Evolutionary conservation across 106 monocot genomes (phyloP).

Genomic region (Agapanthus africanus): DNA sequence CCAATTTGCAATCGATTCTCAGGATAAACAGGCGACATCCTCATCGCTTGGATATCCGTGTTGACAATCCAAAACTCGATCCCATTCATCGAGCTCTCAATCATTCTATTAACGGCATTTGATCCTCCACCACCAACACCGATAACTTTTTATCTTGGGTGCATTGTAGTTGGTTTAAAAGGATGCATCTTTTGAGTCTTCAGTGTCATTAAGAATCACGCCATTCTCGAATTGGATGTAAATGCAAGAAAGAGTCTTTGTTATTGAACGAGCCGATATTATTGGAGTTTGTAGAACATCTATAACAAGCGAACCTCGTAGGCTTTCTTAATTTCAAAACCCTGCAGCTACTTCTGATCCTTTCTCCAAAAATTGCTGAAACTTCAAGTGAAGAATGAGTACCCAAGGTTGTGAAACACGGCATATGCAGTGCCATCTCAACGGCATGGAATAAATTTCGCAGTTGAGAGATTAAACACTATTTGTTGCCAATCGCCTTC

Average conservation of each 20-base stretch:
- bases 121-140: slow-evolving; percentile 98
- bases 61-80: slow-evolving; percentile 99
- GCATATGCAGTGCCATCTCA: slow-evolving; percentile 2
- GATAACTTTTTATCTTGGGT: slow-evolving; percentile 92
- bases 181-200: slow-evolving; percentile 17
- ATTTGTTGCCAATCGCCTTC: too few species aligned
- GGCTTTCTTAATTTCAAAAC: neutral
- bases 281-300: neutral
- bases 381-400: neutral
- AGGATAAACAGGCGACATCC: slow-evolving; percentile 61
- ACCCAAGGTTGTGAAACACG: neutral
- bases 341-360: neutral
- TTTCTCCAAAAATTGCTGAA: slow-evolving; percentile 8
- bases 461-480: too few species aligned
- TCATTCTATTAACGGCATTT: slow-evolving; percentile 98
- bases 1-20: slow-evolving; percentile 77
- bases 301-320: neutral
- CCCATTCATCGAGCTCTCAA: slow-evolving; percentile 85
- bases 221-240: slow-evolving; percentile 64
- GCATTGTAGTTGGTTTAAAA: slow-evolving; percentile 35
- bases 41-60: slow-evolving; percentile 91
- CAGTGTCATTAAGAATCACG: slow-evolving; percentile 4
- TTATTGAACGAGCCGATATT: slow-evolving; percentile 5
- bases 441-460: too few species aligned
- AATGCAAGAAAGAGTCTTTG: slow-evolving; percentile 70